These are phyloP conservation scores for Alternaria triticimaculans DNA, from an alignment of 2,329 filamentous ascomycete genomes.

Conservation along the genomic window DNA sequence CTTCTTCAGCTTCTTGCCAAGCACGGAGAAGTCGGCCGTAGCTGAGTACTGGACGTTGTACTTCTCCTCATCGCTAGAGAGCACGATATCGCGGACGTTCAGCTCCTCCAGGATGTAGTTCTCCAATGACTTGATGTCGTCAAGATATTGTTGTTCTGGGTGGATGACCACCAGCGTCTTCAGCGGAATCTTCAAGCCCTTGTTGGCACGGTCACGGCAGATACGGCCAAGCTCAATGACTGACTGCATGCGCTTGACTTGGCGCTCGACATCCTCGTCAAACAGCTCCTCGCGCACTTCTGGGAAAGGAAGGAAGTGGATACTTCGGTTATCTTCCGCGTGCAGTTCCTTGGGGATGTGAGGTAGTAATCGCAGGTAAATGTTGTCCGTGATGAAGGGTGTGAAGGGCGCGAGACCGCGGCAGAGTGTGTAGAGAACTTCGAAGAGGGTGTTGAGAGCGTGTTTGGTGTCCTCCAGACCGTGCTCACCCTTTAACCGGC, in stretches of 20 bases:
- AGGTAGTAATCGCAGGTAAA: slow-evolving; percentile 83
- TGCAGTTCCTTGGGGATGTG: slow-evolving; percentile 77
- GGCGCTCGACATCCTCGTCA: slow-evolving; percentile 82
- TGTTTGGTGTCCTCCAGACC: slow-evolving; percentile 85
- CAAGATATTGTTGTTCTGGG: slow-evolving; percentile 79
- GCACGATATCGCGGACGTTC: slow-evolving; percentile 83
- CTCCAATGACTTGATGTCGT: slow-evolving; percentile 84
- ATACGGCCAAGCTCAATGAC: slow-evolving; percentile 91
- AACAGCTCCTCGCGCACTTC: slow-evolving; percentile 89
- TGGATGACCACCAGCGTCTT: slow-evolving; percentile 91
- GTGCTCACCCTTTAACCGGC: slow-evolving; percentile 87
- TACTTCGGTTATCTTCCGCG: slow-evolving; percentile 78
- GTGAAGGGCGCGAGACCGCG: slow-evolving; percentile 92
- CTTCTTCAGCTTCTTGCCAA: slow-evolving; percentile 98
- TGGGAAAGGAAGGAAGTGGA: slow-evolving; percentile 92
- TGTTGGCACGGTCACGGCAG: slow-evolving; percentile 81
- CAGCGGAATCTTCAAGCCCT: slow-evolving; percentile 88
- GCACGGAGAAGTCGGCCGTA: slow-evolving; percentile 87
- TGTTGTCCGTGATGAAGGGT: slow-evolving; percentile 93
- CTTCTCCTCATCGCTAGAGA: slow-evolving; percentile 85
- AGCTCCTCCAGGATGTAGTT: slow-evolving; percentile 91
- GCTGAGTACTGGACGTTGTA: slow-evolving; percentile 94
- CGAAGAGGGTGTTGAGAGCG: slow-evolving; percentile 91
- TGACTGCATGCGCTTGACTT: slow-evolving; percentile 89
- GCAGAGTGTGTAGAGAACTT: slow-evolving; percentile 88